These are phyloP conservation scores for Toxicodendron radicans DNA, from an alignment of 345 rosid genomes.

Conservation along the genomic window DNA sequence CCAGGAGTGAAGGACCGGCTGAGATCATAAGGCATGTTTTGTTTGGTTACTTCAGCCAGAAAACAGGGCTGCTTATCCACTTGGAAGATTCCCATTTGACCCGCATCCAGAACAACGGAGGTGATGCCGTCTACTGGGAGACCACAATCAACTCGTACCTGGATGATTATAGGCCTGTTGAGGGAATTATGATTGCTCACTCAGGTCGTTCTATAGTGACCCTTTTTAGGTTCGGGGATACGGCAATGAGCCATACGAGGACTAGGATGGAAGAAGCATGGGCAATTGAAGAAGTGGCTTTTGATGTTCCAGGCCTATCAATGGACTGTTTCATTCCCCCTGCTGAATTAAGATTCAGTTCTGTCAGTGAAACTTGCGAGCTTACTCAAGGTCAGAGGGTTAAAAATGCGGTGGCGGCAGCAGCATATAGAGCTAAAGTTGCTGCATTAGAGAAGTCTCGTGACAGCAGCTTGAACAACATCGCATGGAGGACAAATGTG, in stretches of 20 bases:
- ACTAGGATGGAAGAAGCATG: constrained; percentile 88
- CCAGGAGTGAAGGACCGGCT: constrained; percentile 85
- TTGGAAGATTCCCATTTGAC: constrained; percentile 80
- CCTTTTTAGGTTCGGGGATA: constrained; percentile 76
- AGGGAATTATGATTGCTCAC: constrained; percentile 88
- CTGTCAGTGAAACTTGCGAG: constrained; percentile 52
- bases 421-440: constrained; percentile 46
- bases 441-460: constrained; percentile 45
- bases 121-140: constrained; percentile 83
- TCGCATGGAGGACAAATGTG: constrained; percentile 29
- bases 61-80: constrained; percentile 73
- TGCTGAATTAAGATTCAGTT: constrained; percentile 58
- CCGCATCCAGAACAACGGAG: constrained; percentile 68
- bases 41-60: constrained; percentile 88
- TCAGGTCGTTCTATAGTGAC: constrained; percentile 80
- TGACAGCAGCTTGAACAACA: constrained; percentile 19
- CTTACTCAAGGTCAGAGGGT: constrained; percentile 49
- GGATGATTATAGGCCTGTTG: constrained; percentile 70
- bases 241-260: constrained; percentile 72
- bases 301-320: constrained; percentile 74
- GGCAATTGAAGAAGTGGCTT: constrained; percentile 84
- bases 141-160: constrained; percentile 84
- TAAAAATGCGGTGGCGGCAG: constrained; percentile 37
- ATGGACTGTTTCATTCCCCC: constrained; percentile 83
- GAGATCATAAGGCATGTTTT: constrained; percentile 81